Percentiles rank a stretch among this genome's conserved stretches.
Evolutionary conservation across 371 early-diverging fungal species (phyloP).

Genomic region (Circinella minor): DNA sequence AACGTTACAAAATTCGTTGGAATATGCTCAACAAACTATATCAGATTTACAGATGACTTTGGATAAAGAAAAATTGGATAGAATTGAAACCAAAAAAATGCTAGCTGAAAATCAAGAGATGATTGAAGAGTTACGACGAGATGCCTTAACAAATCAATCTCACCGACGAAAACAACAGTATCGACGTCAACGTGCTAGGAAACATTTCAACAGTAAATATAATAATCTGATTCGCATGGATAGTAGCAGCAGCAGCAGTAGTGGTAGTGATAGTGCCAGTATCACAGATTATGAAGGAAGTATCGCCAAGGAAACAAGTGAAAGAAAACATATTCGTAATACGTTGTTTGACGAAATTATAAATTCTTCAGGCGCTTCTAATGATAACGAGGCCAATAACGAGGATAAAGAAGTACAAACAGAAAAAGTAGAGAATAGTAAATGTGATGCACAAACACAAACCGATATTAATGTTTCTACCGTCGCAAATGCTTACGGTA

Average conservation of each 20-base stretch:
- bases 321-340: background rate
- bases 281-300: background rate
- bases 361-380: background rate
- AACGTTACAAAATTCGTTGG: conserved; percentile 40
- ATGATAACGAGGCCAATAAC: background rate
- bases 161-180: background rate
- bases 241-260: background rate
- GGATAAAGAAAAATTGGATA: conserved; percentile 35
- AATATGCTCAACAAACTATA: conserved; percentile 40
- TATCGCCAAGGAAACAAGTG: background rate
- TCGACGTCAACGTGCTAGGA: background rate
- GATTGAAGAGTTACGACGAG: conserved; percentile 41
- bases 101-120: conserved; percentile 53
- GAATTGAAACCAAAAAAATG: conserved; percentile 46
- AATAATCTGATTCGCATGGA: background rate
- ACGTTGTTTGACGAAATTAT: background rate
- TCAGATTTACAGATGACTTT: conserved; percentile 26
- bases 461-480: background rate
- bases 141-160: background rate
- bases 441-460: background rate
- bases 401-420: background rate
- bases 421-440: background rate
- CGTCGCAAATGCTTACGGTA: too few relatives aligned
- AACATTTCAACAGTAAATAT: background rate
- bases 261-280: background rate